A percentile compares a stretch with the other conserved stretches of the same genome.
Evolutionary conservation across 805 yeast genomes (phyloP).

Genomic region (Metschnikowia sp.): DNA sequence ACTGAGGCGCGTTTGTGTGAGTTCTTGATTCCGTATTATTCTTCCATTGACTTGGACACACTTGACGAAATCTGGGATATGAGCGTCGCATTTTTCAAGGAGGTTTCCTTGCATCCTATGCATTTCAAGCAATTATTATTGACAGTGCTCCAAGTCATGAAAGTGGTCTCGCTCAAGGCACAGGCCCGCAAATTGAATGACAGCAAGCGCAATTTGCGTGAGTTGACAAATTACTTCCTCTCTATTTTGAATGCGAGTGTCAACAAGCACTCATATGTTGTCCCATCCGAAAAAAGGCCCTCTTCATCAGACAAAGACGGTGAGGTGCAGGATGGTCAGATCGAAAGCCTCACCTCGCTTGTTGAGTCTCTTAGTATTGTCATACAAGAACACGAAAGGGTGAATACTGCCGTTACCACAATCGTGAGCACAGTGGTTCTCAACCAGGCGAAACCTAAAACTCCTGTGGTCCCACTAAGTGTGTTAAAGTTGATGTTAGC

Average conservation of each 20-base stretch:
- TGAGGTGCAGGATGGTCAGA: conserved; percentile 12
- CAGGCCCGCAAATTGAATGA: conserved; percentile 60
- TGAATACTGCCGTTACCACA: conserved; percentile 44
- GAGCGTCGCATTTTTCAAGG: conserved; percentile 57
- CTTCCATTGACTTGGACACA: conserved; percentile 68
- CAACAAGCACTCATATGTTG: conserved; percentile 3
- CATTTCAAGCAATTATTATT: conserved; percentile 51
- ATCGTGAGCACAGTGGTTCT: conserved; percentile 52
- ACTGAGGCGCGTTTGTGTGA: conserved; percentile 42
- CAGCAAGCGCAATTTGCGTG: conserved; percentile 59
- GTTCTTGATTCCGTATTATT: conserved; percentile 60
- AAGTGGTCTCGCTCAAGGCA: conserved; percentile 53
- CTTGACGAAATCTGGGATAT: conserved; percentile 75
- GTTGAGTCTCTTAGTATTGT: conserved; percentile 16
- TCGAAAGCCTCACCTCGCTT: conserved; percentile 30
- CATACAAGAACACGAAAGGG: conserved; percentile 56
- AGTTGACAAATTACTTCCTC: conserved; percentile 38
- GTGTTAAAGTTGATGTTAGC: conserved; percentile 44
- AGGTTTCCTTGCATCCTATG: conserved; percentile 45
- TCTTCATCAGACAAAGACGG: not conserved
- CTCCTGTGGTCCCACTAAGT: conserved; percentile 35
- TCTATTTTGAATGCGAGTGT: conserved; percentile 23
- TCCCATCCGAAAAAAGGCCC: not conserved
- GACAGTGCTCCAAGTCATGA: conserved; percentile 49
- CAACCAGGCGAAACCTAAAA: conserved; percentile 50